Conservation (phyloP, 2,329 filamentous ascomycete genomes). For the Atkinsonella texensis region DNA sequence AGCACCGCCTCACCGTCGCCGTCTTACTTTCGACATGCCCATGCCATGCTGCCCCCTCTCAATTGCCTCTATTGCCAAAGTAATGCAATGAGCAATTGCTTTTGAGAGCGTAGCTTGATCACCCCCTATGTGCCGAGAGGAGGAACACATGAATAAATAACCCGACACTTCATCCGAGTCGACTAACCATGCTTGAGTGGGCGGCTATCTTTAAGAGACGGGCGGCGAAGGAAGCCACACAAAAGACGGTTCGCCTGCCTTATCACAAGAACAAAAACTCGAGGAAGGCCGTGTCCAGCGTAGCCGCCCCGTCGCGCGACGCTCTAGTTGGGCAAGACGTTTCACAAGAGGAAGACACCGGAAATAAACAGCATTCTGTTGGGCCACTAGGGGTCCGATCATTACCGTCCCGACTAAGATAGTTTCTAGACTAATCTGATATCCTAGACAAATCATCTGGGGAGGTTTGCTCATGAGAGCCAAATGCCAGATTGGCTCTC, state of each 20-base stretch:
- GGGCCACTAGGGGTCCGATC: neutral
- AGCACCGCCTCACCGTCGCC: too few species aligned
- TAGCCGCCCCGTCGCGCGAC: neutral
- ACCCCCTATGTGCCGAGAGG: too few species aligned
- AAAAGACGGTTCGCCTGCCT: neutral
- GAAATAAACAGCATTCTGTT: neutral
- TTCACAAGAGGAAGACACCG: neutral
- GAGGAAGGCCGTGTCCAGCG: neutral
- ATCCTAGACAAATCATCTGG: conserved; percentile 8
- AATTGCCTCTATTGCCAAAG: too few species aligned
- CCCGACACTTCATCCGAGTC: neutral
- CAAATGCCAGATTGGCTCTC: conserved; percentile 7
- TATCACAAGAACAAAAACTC: neutral
- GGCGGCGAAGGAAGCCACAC: neutral
- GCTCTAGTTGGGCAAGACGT: neutral
- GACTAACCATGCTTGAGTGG: conserved; percentile 1
- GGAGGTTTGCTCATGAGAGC: conserved; percentile 6
- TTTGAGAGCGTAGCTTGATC: too few species aligned
- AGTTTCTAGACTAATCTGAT: too few species aligned
- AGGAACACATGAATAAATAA: neutral
- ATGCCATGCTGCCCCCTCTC: too few species aligned
- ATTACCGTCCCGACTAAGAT: neutral
- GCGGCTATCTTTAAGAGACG: neutral
- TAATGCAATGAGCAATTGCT: too few species aligned
- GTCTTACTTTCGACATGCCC: too few species aligned